Percentiles rank a stretch among this genome's conserved stretches.
phyloP scores from a whole-genome alignment of 345 rosid genomes.

The Streptanthus diversifolius region DNA sequence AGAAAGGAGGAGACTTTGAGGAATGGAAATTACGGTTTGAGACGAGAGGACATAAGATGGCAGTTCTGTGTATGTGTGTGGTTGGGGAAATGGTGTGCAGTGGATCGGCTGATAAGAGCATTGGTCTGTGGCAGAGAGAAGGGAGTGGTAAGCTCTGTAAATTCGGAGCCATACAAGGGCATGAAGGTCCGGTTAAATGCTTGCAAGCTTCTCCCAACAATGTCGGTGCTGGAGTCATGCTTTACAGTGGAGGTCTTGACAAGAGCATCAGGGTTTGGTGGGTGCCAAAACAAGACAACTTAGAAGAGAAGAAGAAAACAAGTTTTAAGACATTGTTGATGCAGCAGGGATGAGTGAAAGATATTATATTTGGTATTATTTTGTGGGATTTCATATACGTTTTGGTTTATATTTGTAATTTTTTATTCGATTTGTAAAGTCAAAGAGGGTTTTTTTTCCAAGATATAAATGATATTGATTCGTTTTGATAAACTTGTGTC shows the following conservation, averaged over 20 bases:
- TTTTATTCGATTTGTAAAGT: conserved; percentile 32
- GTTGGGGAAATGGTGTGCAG: conserved; percentile 62
- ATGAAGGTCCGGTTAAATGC: conserved; percentile 88
- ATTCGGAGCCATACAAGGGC: conserved; percentile 63
- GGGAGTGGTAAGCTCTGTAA: conserved; percentile 43
- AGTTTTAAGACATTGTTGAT: conserved; percentile 23
- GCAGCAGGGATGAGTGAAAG: conserved; percentile 20
- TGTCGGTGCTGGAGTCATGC: conserved; percentile 67
- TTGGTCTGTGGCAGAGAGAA: conserved; percentile 76
- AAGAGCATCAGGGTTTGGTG: conserved; percentile 92
- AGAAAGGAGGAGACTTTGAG: conserved; percentile 36
- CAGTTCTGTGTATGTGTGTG: conserved; percentile 68
- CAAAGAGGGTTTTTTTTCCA: background rate
- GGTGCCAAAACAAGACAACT: conserved; percentile 49
- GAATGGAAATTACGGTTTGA: conserved; percentile 60
- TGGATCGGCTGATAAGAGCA: conserved; percentile 91
- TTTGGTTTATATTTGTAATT: conserved; percentile 32
- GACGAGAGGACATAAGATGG: conserved; percentile 64
- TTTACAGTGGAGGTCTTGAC: conserved; percentile 93
- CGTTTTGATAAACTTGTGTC: background rate
- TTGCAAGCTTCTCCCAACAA: conserved; percentile 61
- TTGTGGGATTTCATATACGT: conserved; percentile 7
- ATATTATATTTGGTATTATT: background rate
- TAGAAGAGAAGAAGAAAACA: conserved; percentile 20
- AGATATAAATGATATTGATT: conserved; percentile 2